Evolutionary conservation across 495 filamentous ascomycete genomes (phyloP), one percentile per base, ranked within the genome.

Genomic region (Aspergillus affinis): DNA sequence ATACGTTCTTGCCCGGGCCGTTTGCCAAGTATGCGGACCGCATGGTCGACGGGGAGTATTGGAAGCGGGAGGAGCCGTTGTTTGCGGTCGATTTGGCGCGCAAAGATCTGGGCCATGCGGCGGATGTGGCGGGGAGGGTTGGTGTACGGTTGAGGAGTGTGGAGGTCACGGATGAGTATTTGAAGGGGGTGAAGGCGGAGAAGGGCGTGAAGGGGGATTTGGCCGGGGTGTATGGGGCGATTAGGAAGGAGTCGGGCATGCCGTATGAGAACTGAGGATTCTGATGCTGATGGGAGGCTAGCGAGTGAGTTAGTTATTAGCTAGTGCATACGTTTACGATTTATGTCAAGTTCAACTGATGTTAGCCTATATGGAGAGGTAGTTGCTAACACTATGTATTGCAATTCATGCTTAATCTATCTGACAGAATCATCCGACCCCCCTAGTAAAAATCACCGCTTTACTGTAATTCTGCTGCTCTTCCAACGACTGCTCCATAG

Each of bases 51-150:
- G 92, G 93, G 0, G 90, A 91, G 65, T 96, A 96, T 62, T 81
- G 82, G 62, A 73, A 80, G 69, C 72, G 84, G 2, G 85, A 88
- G 54, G 84, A 91, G 75, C 92, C 93, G 57, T 75, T 95, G 26
- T 95, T 96, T 72, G 85, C 84, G n/a, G 92, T 93, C 8, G 89
- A 95, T 72, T 72, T 96, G 55, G 92, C 92, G 18, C 75, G 87
- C 61, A 97, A 97, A 75, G 93, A 97, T 81, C 83, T 87, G 36
- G 70, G 87, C 10, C 93, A 97, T 81, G 90, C 88, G 19, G 71
- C 84, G 65, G 75, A 72, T 46, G 60, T 97, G 67, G 92, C 90
- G 3, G 71, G 84, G 59, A 73, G 73, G 41, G 75, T 76, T 6
- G 93, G 90, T 0, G 78, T 82, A 61, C 76, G 77, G 58, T 72